Evolutionary conservation across 345 rosid genomes (phyloP).

Genomic region (Aquilaria malaccensis): DNA sequence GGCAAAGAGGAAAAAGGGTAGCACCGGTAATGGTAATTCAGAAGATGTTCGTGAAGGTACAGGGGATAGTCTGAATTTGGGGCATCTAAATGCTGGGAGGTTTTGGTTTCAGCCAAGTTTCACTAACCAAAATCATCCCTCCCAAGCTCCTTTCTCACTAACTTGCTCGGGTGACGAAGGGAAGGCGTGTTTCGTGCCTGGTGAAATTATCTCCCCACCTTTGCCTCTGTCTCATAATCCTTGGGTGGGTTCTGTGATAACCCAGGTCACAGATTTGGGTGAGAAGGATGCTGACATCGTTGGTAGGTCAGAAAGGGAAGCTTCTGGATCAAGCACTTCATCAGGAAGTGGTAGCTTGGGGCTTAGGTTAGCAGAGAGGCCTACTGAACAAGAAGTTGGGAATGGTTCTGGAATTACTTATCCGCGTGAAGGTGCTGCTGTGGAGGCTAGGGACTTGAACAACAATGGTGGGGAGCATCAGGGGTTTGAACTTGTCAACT

Average conservation of each 20-base stretch:
- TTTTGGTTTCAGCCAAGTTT: slow-evolving; percentile 78
- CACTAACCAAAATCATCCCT: slow-evolving; percentile 29
- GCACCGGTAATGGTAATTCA: slow-evolving; percentile 18
- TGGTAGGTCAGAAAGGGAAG: slow-evolving; percentile 40
- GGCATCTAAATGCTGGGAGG: slow-evolving; percentile 36
- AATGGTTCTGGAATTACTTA: slow-evolving; percentile 53
- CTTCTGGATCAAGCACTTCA: slow-evolving; percentile 76
- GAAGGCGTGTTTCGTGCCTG: slow-evolving; percentile 60
- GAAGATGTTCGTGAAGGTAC: slow-evolving; percentile 25
- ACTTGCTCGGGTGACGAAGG: slow-evolving; percentile 69
- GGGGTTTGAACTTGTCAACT: slow-evolving; percentile 71
- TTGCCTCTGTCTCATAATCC: slow-evolving; percentile 59
- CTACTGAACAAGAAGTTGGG: slow-evolving; percentile 38
- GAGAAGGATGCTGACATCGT: slow-evolving; percentile 59
- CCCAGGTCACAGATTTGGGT: slow-evolving; percentile 62
- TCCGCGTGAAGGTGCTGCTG: slow-evolving; percentile 23
- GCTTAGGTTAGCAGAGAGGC: slow-evolving; percentile 38
- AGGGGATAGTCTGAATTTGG: slow-evolving; percentile 36
- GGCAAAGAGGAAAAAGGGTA: slow-evolving; percentile 66
- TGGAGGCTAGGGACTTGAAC: slow-evolving; percentile 40
- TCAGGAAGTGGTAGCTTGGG: slow-evolving; percentile 65
- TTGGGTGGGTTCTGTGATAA: slow-evolving; percentile 71
- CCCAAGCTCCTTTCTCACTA: slow-evolving; percentile 59
- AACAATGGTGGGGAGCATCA: slow-evolving; percentile 42
- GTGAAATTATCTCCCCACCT: slow-evolving; percentile 62